These are phyloP conservation scores for Globisporangium emineosum DNA, from an alignment of 352 stramenopile species.

Conservation along the genomic window DNA sequence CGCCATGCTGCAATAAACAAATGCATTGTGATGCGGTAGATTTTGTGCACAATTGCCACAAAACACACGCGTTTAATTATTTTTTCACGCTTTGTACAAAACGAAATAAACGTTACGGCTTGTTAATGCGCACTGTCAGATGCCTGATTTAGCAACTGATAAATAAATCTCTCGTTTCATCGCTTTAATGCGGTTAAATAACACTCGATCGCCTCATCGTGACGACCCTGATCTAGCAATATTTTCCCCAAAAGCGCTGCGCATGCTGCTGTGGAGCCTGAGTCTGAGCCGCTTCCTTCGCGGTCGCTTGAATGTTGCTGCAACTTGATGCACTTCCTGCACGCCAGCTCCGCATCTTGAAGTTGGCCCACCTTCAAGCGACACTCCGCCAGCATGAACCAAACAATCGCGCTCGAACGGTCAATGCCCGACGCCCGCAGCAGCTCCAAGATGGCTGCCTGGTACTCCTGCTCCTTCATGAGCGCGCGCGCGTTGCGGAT, in stretches of 20 bases:
- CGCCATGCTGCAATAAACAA: no score
- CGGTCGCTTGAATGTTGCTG: slow-evolving; percentile 23
- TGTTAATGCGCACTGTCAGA: no score
- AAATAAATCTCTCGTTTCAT: slow-evolving; percentile 21
- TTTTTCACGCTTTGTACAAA: no score
- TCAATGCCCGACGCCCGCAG: slow-evolving; percentile 43
- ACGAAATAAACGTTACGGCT: no score
- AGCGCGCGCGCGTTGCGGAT: slow-evolving; percentile 33
- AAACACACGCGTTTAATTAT: no score
- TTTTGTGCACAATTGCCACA: no score
- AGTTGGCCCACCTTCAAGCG: slow-evolving; percentile 45
- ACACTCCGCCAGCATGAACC: slow-evolving; percentile 56
- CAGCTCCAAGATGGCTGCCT: slow-evolving; percentile 59
- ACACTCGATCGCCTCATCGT: slow-evolving; percentile 58
- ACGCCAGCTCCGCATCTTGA: slow-evolving; percentile 50
- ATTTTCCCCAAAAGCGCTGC: slow-evolving; percentile 51
- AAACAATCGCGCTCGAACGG: slow-evolving; percentile 43
- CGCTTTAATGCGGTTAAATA: slow-evolving; percentile 59
- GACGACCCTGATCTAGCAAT: slow-evolving; percentile 43
- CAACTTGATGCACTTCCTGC: slow-evolving; percentile 42
- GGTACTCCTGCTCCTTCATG: slow-evolving; percentile 54
- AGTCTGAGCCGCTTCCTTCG: background rate
- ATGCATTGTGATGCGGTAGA: no score
- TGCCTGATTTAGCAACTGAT: background rate
- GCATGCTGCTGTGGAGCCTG: slow-evolving; percentile 15